Percentiles rank a stretch among this genome's conserved stretches.
These are phyloP conservation scores for Exutisphaerella laricina DNA, from an alignment of 2,329 filamentous ascomycete genomes.

Conservation along the genomic window DNA sequence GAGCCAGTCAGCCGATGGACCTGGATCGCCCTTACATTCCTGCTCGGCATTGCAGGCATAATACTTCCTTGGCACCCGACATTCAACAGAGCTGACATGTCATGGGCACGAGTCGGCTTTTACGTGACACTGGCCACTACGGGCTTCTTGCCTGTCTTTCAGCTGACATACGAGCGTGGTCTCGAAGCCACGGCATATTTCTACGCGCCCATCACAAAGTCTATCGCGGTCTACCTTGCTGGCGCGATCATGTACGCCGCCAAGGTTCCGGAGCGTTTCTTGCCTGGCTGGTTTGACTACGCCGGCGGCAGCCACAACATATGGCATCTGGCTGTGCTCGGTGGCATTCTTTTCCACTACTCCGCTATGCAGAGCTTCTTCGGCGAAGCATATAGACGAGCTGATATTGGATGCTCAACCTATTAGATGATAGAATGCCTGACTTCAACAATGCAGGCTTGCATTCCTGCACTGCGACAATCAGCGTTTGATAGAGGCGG, in stretches of 20 bases:
- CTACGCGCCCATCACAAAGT: conserved; percentile 82
- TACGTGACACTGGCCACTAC: conserved; percentile 83
- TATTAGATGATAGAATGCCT: conserved; percentile 20
- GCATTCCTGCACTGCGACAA: no score
- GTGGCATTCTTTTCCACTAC: conserved; percentile 97
- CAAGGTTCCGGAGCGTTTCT: conserved; percentile 89
- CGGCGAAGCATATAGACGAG: conserved; percentile 45
- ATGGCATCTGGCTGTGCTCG: conserved; percentile 91
- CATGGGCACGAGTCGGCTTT: conserved; percentile 86
- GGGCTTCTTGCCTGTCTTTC: conserved; percentile 80
- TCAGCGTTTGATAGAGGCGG: no score
- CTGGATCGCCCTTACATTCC: conserved; percentile 76
- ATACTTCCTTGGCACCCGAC: conserved; percentile 93
- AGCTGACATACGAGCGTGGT: conserved; percentile 73
- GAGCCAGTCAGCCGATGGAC: conserved; percentile 79
- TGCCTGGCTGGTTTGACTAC: conserved; percentile 90
- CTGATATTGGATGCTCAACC: conserved; percentile 26
- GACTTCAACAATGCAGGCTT: not conserved
- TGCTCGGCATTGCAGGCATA: conserved; percentile 78
- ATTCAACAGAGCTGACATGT: conserved; percentile 90
- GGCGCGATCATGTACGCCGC: conserved; percentile 86
- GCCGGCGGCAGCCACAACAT: conserved; percentile 93
- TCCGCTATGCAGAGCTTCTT: conserved; percentile 95
- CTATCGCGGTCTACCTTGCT: conserved; percentile 74
- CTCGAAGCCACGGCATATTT: conserved; percentile 78